Base-by-base conservation (phyloP, 2,329 filamentous ascomycete genomes). In the Drechslerella dactyloides region DNA sequence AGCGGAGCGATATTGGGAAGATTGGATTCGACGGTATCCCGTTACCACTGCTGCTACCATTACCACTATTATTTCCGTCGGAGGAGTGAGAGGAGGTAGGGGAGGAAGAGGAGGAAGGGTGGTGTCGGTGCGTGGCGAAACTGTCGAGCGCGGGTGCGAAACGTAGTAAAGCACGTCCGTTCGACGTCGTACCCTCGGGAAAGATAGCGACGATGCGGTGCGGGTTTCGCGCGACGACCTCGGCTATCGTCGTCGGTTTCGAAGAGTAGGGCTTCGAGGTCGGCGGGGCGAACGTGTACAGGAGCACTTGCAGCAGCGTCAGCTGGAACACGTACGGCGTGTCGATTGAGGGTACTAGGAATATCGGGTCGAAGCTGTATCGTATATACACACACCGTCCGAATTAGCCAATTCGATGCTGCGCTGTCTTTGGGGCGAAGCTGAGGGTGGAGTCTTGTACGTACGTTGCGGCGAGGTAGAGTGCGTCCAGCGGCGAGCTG, bases 171-270 rank as follows among this genome's bases (percentile, higher is more conserved):
- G 89, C 94, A 75, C 90, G 89, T 73, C 93, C 93, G 78, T 99
- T 99, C 50, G 91, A 96, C 0, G 94, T 96, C 2, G 90, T 94
- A 80, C 90, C 93, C 81, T 99, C 94, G 11, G 94, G 93, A 79
- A 97, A 97, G 1, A 96, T 87, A 73, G 89, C 91, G 73, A 97
- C 85, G 69, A 91, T 86, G 51, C 91, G 87, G 65, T 85, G 84
- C 0, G 91, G 91, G 78, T 96, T 85, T 66, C 85, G 82, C 33
- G 83, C 80, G 10, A 92, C 78, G 2, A 97, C 83, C 0, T 84
- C 82, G 21, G 83, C 81, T 50, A 93, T 78, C 72, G 87, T 85
- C 24, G 87, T 85, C 35, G 91, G 81, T 27, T 80, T 82, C 7
- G 82, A 80, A 2, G 1, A 79, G 78, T 0, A 83, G 80, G 1